Evolutionary conservation across 345 rosid species (phyloP), one percentile per base, ranked within the genome.

Genomic region (Theobroma cacao): DNA sequence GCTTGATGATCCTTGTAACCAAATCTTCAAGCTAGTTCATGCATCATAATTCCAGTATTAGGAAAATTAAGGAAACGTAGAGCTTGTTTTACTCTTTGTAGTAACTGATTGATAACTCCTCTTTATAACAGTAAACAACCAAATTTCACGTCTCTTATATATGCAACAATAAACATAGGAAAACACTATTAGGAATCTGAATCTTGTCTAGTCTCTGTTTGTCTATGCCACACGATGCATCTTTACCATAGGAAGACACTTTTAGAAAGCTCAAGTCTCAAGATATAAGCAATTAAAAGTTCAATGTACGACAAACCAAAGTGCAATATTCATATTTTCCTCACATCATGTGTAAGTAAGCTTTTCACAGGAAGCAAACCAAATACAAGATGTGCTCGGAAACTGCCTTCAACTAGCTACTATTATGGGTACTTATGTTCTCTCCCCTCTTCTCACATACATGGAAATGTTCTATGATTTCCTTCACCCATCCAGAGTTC

Each of bases 1-100:
- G 63, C 9, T 56, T 65, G 68, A 52, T 31, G 68, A 77, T 63
- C 53, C 60, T 56, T 64, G 73, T 60, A 10, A 71, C 24, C 22
- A 28, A 47, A 45, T 55, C 41, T 55, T 59, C 58, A 75, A 52
- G 45, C 65, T 15, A 64, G 45, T 7, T 34, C 59, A 48, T 22
- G 15, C 18, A 26, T 43, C 36, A 20, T 61, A 5, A 55, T 66
- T 68, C 22, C 15, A 14, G 30, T 38, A n/a, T 13, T 58, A 52
- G 0, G 41, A 5, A 58, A 36, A 10, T 15, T 55, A 31, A 33
- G 45, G 65, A 33, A 74, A 38, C 13, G 73, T 56, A 53, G n/a
- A n/a, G 11, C 31, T 68, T 38, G 15, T 34, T 28, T 43, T 20
- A 38, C 34, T 52, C 10, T 34, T 71, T 48, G 6, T 3, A 6